These are phyloP conservation scores for Aspergillus sp. DNA, from an alignment of 2,329 filamentous ascomycete genomes.

Conservation along the genomic window DNA sequence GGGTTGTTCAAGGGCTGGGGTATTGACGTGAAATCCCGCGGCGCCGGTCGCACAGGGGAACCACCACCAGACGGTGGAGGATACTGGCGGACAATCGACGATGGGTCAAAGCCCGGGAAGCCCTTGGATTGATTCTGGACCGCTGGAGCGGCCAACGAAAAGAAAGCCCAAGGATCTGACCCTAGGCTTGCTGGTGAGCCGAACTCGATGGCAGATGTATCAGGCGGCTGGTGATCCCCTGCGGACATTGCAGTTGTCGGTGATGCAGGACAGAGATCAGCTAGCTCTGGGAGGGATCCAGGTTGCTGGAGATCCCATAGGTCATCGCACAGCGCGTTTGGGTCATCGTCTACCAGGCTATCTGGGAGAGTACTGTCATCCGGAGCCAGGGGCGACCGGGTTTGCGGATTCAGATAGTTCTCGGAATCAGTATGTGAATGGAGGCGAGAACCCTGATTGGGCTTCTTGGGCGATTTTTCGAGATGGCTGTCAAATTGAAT, in stretches of 20 bases:
- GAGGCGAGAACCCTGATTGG: not conserved
- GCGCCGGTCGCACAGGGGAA: conserved; percentile 15
- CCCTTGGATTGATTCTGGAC: conserved; percentile 18
- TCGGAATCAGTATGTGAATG: not conserved
- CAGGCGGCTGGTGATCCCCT: conserved; percentile 11
- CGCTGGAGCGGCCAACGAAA: conserved; percentile 25
- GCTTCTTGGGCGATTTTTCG: conserved; percentile 6
- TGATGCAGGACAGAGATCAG: conserved; percentile 31
- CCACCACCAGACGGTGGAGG: conserved; percentile 23
- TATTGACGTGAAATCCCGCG: conserved; percentile 34
- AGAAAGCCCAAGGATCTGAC: conserved; percentile 24
- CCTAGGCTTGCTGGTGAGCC: conserved; percentile 18
- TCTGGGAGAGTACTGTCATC: conserved; percentile 7
- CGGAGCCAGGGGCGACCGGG: conserved; percentile 8
- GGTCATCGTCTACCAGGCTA: conserved; percentile 16
- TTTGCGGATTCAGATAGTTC: conserved; percentile 3
- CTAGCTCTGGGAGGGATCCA: conserved; percentile 32
- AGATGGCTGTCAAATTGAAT: not conserved
- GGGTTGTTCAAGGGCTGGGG: conserved; percentile 46
- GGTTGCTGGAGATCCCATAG: conserved; percentile 32
- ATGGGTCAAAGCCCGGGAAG: conserved; percentile 32
- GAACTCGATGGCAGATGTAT: conserved; percentile 20
- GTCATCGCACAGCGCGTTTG: conserved; percentile 27
- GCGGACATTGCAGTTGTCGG: conserved; percentile 15
- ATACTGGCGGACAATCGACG: conserved; percentile 34